A percentile compares a stretch with the other conserved stretches of the same genome.
Evolutionary conservation across 2,329 filamentous ascomycete genomes (phyloP).

Genomic region (Pseudogymnoascus sp.): DNA sequence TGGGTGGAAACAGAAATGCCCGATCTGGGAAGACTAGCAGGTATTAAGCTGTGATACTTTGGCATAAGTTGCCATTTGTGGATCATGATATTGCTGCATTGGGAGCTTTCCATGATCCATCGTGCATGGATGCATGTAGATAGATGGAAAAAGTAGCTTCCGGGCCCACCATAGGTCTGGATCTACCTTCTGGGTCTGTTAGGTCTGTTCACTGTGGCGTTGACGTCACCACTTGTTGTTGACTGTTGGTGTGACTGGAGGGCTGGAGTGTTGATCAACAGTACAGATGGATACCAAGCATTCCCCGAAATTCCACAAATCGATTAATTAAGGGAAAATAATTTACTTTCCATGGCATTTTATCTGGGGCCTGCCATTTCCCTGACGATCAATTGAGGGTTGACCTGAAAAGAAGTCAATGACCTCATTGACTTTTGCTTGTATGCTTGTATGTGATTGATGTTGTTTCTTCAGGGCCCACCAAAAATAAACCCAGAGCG

Average conservation of each 20-base stretch:
- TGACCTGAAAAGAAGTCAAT: background rate
- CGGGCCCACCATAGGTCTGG: background rate
- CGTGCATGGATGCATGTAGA: background rate
- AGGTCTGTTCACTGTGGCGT: background rate
- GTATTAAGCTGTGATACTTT: background rate
- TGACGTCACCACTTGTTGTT: conserved; percentile 1
- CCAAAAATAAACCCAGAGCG: background rate
- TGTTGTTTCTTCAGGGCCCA: background rate
- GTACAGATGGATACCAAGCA: background rate
- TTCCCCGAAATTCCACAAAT: background rate
- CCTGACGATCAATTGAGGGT: conserved; percentile 1
- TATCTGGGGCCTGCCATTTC: background rate
- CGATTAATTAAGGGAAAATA: background rate
- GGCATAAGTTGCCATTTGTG: background rate
- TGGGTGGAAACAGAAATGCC: background rate
- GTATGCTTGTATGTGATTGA: background rate
- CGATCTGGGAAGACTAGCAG: background rate
- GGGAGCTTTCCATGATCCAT: background rate
- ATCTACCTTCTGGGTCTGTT: background rate
- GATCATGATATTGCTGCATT: background rate
- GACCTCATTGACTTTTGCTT: background rate
- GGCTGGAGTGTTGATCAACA: background rate
- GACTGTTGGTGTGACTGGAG: background rate
- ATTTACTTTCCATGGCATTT: background rate
- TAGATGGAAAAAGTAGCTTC: background rate